Evolutionary conservation across 805 yeast genomes (phyloP).

Genomic region (Candida ulmi): DNA sequence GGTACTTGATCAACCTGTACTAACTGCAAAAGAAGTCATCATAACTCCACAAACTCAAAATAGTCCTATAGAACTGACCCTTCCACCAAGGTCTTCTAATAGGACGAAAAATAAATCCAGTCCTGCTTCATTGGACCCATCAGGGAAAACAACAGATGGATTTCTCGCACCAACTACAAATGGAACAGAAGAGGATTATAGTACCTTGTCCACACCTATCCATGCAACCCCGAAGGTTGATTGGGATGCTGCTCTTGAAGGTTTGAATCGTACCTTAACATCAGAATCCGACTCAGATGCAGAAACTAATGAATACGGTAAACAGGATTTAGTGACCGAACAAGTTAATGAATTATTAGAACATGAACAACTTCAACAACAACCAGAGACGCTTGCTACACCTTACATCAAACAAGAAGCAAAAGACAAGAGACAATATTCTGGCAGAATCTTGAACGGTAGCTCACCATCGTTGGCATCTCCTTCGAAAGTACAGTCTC

Average conservation of each 20-base stretch:
- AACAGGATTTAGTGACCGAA: no score
- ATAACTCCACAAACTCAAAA: background rate
- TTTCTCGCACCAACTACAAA: no score
- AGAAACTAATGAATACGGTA: no score
- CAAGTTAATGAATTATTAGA: background rate
- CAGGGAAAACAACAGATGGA: no score
- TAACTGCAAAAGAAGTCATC: constrained; percentile 2
- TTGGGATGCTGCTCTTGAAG: constrained; percentile 21
- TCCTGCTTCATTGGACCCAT: background rate
- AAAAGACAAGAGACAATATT: no score
- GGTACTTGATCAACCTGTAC: background rate
- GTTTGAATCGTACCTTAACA: constrained; percentile 6
- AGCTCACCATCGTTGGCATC: background rate
- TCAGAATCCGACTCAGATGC: background rate
- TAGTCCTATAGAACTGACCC: constrained; percentile 8
- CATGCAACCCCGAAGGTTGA: constrained; percentile 12
- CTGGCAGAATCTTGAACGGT: background rate
- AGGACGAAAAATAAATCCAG: constrained; percentile 20
- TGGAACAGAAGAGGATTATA: no score
- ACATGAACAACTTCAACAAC: background rate
- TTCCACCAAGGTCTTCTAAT: constrained; percentile 37
- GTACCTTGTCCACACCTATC: constrained; percentile 4
- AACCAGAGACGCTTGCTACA: background rate
- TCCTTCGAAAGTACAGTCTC: background rate
- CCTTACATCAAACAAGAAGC: no score